Evolutionary conservation across 768 basidiomycete genomes (phyloP), one percentile per base, ranked within the genome.

Genomic region (Symmetrospora coprosmae): DNA sequence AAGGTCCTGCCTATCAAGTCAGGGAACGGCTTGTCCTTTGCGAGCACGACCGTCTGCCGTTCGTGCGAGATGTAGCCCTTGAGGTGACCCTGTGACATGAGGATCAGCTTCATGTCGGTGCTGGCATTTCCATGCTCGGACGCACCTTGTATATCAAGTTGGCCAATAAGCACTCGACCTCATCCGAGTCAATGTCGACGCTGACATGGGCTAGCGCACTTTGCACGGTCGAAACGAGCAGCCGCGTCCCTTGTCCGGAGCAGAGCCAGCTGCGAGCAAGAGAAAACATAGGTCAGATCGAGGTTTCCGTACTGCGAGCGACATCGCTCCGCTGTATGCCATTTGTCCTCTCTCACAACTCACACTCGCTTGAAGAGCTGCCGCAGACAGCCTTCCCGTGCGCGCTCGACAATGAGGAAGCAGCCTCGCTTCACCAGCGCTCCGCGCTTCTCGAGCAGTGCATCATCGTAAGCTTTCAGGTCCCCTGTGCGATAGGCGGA

Each of bases 31-130:
- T 60, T 61, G 1, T 80, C 77, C 71, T 80, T 83, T 41, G 84
- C 82, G 68, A 89, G 85, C 65, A 99, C 94, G 4, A 96, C 87
- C 80, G 85, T 87, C 75, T 87, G 85, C 72, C 86, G 86, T 70
- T 86, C 87, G 68, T 99, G 94, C 49, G 88, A 89, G 67, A 99
- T 90, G 73, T 97, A 99, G 8, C 94, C 94, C 50, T 86, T 80
- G 73, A 97, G 83, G 71, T 83, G 87, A 19, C 86, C 86, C 74
- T 76, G 60, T 11, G 4, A 3, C 21, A 4, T 1, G 17, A 13
- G 17, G 31, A 19, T 40, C 23, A 23, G 1, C 17, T 4, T 2
- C 23, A 28, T 52, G 37, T 6, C 4, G 14, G 27, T 3, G 1
- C 5, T 13, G n/a, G 23, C 4, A 23, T 11, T 27, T 9, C 1